These are phyloP conservation scores for Elsinoe batatas DNA, from an alignment of 2,329 filamentous ascomycete species.

Conservation along the genomic window DNA sequence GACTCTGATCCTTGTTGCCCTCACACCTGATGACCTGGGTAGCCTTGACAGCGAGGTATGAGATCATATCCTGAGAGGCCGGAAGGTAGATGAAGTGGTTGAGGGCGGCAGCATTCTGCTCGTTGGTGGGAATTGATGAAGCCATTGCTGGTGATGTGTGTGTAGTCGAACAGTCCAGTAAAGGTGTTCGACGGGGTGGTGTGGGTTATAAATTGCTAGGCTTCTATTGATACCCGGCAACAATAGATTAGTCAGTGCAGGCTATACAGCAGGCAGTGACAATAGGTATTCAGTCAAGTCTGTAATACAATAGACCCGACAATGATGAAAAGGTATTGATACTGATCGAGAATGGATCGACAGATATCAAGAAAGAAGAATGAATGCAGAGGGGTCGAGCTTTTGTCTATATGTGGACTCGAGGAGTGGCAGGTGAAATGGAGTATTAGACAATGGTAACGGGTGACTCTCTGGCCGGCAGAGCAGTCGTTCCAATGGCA, in stretches of 20 bases:
- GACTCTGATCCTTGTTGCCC: constrained; percentile 32
- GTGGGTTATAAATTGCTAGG: constrained; percentile 13
- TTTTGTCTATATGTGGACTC: constrained; percentile 21
- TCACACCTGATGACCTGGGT: constrained; percentile 74
- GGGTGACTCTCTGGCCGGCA: constrained; percentile 14
- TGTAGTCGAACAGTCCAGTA: constrained; percentile 12
- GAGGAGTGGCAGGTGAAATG: constrained; percentile 16
- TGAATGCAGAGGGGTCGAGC: constrained; percentile 18
- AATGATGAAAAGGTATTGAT: constrained; percentile 4
- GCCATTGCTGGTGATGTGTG: constrained; percentile 29
- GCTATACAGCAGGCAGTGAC: constrained; percentile 12
- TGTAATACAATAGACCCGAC: constrained; percentile 19
- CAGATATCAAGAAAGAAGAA: constrained; percentile 19
- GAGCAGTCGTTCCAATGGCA: constrained; percentile 13
- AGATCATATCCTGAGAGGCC: constrained; percentile 67
- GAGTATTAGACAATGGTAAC: constrained; percentile 13
- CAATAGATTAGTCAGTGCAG: constrained; percentile 19
- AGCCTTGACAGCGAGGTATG: constrained; percentile 64
- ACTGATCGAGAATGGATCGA: constrained; percentile 15
- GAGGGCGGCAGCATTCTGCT: constrained; percentile 60
- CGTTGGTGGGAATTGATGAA: constrained; percentile 33
- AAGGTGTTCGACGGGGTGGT: constrained; percentile 14
- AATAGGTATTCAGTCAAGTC: constrained; percentile 17
- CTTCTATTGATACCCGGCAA: constrained; percentile 21
- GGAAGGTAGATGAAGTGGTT: constrained; percentile 72